Evolutionary conservation across 2,329 filamentous ascomycete species (phyloP).

Genomic region (Hysterium pulicare): DNA sequence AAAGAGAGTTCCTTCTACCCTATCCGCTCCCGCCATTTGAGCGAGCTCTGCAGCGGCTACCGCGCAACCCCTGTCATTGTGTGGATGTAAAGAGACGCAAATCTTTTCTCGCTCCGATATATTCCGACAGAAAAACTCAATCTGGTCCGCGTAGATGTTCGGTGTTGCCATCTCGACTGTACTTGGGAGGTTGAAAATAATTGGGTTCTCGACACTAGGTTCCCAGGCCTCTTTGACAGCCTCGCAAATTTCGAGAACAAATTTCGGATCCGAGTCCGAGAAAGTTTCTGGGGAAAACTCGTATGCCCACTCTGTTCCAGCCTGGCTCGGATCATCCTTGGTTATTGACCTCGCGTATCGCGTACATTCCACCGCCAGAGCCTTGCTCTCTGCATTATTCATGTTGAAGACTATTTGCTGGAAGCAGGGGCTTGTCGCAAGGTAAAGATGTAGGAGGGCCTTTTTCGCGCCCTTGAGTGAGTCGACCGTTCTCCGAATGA

Average conservation of each 20-base stretch:
- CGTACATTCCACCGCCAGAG: conserved; percentile 79
- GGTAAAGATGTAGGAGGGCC: conserved; percentile 90
- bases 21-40: conserved; percentile 93
- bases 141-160: conserved; percentile 93
- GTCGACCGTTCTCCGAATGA: conserved; percentile 86
- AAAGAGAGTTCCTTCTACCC: conserved; percentile 91
- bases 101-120: conserved; percentile 84
- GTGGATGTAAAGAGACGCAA: conserved; percentile 84
- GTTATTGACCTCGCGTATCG: conserved; percentile 85
- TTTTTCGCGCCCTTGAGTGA: conserved; percentile 87
- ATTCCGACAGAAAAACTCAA: conserved; percentile 89
- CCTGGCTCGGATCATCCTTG: conserved; percentile 64
- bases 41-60: conserved; percentile 87
- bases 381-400: conserved; percentile 75
- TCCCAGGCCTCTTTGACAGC: conserved; percentile 94
- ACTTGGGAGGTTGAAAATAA: conserved; percentile 96
- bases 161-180: conserved; percentile 94
- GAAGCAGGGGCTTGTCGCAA: conserved; percentile 95
- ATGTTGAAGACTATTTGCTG: conserved; percentile 86
- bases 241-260: conserved; percentile 77
- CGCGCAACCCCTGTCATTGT: conserved; percentile 91
- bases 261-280: conserved; percentile 84
- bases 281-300: conserved; percentile 87
- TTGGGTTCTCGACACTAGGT: conserved; percentile 71
- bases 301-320: conserved; percentile 67